A percentile compares a stretch with the other conserved stretches of the same genome.
These are phyloP conservation scores for Coccomyxa sp. DNA, from an alignment of 139 green algal species.

Conservation along the genomic window DNA sequence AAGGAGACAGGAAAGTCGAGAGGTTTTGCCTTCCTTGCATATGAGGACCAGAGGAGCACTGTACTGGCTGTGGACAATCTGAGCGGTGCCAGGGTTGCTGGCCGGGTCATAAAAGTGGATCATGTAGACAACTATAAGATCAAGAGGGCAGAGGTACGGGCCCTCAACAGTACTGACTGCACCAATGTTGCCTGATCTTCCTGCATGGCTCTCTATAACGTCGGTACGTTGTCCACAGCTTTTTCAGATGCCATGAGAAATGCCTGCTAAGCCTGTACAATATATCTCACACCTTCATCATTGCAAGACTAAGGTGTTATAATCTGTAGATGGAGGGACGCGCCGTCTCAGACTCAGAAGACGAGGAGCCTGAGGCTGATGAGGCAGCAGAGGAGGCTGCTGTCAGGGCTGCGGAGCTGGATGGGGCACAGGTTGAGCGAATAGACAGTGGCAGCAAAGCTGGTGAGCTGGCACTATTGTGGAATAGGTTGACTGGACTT, in stretches of 20 bases:
- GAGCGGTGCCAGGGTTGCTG: constrained; percentile 77
- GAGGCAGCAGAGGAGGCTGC: not conserved
- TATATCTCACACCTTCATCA: not conserved
- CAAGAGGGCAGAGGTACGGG: constrained; percentile 64
- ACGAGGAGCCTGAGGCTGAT: not conserved
- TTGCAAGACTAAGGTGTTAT: not conserved
- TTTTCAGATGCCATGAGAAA: not conserved
- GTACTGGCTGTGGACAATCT: constrained; percentile 97
- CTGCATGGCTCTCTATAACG: not conserved
- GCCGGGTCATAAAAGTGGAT: constrained; percentile 84
- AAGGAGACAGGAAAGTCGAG: constrained; percentile 33
- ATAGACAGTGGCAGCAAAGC: not conserved
- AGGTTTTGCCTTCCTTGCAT: constrained; percentile 95
- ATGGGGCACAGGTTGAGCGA: not conserved
- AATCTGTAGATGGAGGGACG: constrained; percentile 1
- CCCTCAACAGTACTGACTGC: not conserved
- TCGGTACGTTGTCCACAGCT: not conserved
- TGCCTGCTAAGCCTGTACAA: not conserved
- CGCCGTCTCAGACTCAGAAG: not conserved
- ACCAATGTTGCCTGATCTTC: not conserved
- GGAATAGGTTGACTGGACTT: not conserved
- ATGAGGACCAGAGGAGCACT: constrained; percentile 97
- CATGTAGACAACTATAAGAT: constrained; percentile 97
- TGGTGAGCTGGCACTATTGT: not conserved
- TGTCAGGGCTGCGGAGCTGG: not conserved